Percentiles rank a stretch among this genome's conserved stretches.
These are phyloP conservation scores for Cudoniella acicularis DNA, from an alignment of 495 filamentous ascomycete genomes.

Conservation along the genomic window DNA sequence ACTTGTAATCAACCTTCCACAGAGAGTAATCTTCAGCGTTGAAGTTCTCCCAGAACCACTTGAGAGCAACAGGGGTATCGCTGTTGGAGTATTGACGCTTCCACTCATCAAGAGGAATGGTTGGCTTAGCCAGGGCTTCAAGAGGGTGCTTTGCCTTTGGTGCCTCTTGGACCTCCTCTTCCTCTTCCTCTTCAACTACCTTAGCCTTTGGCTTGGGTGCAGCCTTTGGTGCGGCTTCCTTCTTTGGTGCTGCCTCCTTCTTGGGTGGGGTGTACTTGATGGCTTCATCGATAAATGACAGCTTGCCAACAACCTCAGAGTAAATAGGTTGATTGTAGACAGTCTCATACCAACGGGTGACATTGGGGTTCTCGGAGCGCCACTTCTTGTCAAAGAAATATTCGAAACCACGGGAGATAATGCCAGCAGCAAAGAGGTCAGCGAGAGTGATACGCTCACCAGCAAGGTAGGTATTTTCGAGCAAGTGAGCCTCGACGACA, in stretches of 20 bases:
- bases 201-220: slow-evolving; percentile 52
- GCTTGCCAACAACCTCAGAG: slow-evolving; percentile 68
- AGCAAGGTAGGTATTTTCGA: slow-evolving; percentile 92
- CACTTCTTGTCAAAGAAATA: slow-evolving; percentile 86
- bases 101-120: slow-evolving; percentile 87
- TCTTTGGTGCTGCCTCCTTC: slow-evolving; percentile 66
- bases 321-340: slow-evolving; percentile 89
- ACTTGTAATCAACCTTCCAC: slow-evolving; percentile 92
- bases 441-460: slow-evolving; percentile 96
- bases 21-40: slow-evolving; percentile 92
- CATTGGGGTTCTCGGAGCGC: slow-evolving; percentile 73
- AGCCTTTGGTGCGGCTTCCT: slow-evolving; percentile 50
- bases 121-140: slow-evolving; percentile 76
- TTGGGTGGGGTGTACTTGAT: slow-evolving; percentile 88
- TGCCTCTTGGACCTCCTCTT: slow-evolving; percentile 62
- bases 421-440: slow-evolving; percentile 76
- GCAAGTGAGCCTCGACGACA: slow-evolving; percentile 82
- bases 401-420: slow-evolving; percentile 81
- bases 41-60: slow-evolving; percentile 98
- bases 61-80: slow-evolving; percentile 81
- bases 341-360: slow-evolving; percentile 92
- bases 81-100: slow-evolving; percentile 99
- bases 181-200: slow-evolving; percentile 61
- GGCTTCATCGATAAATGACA: slow-evolving; percentile 74
- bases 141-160: slow-evolving; percentile 97